phyloP scores from a whole-genome alignment of 1,284 basidiomycete genomes.

The Cutaneotrichosporon cutaneum region DNA sequence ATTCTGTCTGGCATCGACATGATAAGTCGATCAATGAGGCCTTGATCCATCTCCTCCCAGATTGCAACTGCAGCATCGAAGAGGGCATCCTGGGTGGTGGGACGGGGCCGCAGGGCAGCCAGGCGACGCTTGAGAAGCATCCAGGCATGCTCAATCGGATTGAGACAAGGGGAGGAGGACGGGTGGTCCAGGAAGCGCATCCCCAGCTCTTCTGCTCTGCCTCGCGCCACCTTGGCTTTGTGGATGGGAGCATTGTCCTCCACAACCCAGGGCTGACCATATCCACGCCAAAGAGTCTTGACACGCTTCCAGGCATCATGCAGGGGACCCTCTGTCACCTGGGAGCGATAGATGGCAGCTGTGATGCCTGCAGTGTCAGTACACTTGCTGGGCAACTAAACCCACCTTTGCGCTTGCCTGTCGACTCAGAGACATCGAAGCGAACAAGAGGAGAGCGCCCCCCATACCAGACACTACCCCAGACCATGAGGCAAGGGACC shows the following conservation, averaged over 20 bases:
- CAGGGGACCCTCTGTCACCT: slow-evolving; percentile 1
- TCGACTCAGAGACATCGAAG: slow-evolving; percentile 10
- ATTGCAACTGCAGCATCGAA: neutral
- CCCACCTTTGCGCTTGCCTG: slow-evolving; percentile 11
- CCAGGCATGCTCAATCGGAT: slow-evolving; percentile 10
- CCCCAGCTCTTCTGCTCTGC: neutral
- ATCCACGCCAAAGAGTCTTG: slow-evolving; percentile 1
- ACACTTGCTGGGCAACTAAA: neutral
- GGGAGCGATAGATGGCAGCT: slow-evolving; percentile 15
- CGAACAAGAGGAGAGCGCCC: slow-evolving; percentile 13
- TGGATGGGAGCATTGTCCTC: slow-evolving; percentile 7
- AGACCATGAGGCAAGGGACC: slow-evolving; percentile 8
- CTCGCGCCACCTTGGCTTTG: neutral
- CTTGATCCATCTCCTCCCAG: slow-evolving; percentile 5
- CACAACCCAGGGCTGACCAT: neutral
- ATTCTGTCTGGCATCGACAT: neutral
- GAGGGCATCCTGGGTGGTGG: neutral
- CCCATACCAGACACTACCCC: slow-evolving; percentile 19
- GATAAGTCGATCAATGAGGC: neutral
- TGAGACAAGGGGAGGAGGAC: slow-evolving; percentile 4
- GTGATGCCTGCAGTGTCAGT: slow-evolving; percentile 3
- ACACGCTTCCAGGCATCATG: neutral
- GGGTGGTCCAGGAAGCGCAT: slow-evolving; percentile 2
- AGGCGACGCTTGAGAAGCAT: slow-evolving; percentile 3
- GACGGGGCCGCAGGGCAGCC: neutral